Base-by-base conservation (phyloP, 345 rosid genomes). In the Hibiscus trionum region DNA sequence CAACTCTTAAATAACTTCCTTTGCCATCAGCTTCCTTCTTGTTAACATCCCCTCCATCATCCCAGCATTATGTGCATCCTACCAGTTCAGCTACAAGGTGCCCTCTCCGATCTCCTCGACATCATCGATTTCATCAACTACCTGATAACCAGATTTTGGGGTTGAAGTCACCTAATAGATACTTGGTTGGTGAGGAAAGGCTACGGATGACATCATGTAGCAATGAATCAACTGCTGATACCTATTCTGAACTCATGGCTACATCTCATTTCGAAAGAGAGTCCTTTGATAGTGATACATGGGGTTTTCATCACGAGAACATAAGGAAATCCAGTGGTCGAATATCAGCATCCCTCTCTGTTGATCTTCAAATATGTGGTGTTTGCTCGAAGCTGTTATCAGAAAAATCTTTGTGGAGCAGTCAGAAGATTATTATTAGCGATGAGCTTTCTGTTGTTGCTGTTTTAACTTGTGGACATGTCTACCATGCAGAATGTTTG, bases 401-500 rank as follows among this genome's bases (percentile, higher is more conserved):
- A 7, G 96, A 92, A 79, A 86, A 78, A 84, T 93, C 91, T 26
- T 73, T 83, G 64, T 90, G 94, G 95, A 82, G 94, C 75, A 81
- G 86, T 73, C 91, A 84, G 81, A 92, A 87, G 82, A 89, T 92
- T 16, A 73, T 85, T 39, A 78, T 82, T 64, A 85, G 78, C 68
- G 87, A 83, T 65, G 96, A 92, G 79, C 87, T 82, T 58, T 78
- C 89, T 47, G 89, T 89, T 17, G 96, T 90, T 59, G 83, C 98
- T 19, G 85, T 95, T 76, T 81, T 95, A 73, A 83, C 82, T n/a
- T 95, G 99, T 64, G 98, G 98, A 16, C 98, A 95, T 84, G 90
- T 85, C 72, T 95, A 88, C 79, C 99, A 95, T 69, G 97, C 94
- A 50, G 99, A 95, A 46, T 95, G 99, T 82, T 85, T 95, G 87